These are phyloP conservation scores for Marasmius tenuissimus DNA, from an alignment of 1,284 basidiomycete species.

Conservation along the genomic window DNA sequence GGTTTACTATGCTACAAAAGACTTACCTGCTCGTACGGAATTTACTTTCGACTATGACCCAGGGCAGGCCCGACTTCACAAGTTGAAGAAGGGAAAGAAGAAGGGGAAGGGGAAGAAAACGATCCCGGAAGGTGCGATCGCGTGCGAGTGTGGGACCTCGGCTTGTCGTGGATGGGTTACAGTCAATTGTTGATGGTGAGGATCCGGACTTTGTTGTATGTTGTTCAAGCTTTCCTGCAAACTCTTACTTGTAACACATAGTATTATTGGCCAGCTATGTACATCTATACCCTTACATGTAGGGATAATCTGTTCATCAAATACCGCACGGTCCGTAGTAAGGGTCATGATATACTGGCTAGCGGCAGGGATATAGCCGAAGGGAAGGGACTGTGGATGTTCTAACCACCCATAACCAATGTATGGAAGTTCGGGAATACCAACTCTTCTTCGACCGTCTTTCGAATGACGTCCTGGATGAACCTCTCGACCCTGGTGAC, in stretches of 20 bases:
- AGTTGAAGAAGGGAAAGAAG: conserved; percentile 9
- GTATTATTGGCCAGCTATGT: too few relatives aligned
- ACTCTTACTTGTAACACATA: too few relatives aligned
- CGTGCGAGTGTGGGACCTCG: neutral
- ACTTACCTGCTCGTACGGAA: conserved; percentile 52
- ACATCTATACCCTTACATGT: too few relatives aligned
- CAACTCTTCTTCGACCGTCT: conserved; percentile 91
- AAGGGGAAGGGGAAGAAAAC: conserved; percentile 22
- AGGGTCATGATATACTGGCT: too few relatives aligned
- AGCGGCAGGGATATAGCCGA: too few relatives aligned
- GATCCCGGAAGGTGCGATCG: neutral
- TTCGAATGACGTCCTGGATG: conserved; percentile 92
- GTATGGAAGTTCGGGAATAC: conserved; percentile 95
- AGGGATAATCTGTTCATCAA: too few relatives aligned
- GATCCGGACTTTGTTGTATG: neutral
- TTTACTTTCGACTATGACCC: conserved; percentile 68
- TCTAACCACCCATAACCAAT: conserved; percentile 56
- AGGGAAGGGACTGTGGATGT: too few relatives aligned
- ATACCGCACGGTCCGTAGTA: too few relatives aligned
- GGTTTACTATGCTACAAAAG: conserved; percentile 49
- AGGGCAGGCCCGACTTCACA: conserved; percentile 20
- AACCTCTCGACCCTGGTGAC: conserved; percentile 96
- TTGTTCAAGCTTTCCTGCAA: too few relatives aligned
- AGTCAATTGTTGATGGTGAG: neutral
- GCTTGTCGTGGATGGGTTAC: conserved; percentile 1